phyloP scores from a whole-genome alignment of 176 grass and related monocot genomes.

The Hsuehochloa calcarea region DNA sequence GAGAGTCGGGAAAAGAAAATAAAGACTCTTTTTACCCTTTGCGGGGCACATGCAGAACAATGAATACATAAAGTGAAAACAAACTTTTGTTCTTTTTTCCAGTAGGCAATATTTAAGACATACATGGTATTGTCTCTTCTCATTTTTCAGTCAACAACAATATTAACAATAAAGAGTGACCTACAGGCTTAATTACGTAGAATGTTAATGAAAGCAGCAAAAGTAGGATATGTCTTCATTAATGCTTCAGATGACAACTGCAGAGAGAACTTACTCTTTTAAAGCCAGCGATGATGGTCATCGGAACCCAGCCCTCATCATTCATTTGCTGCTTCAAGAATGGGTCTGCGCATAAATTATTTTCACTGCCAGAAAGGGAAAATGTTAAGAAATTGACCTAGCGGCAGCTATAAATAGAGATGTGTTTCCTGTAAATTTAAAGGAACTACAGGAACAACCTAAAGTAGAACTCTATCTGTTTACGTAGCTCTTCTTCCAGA shows the following conservation, averaged over 20 bases:
- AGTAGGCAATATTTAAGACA: neutral
- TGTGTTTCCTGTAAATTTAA: neutral
- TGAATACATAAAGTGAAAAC: no score
- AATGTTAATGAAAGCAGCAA: neutral
- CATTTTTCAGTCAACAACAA: neutral
- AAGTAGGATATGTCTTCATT: neutral
- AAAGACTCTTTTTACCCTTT: no score
- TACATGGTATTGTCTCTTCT: neutral
- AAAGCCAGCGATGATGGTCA: conserved; percentile 43
- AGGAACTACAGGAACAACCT: conserved; percentile 34
- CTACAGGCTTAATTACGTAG: neutral
- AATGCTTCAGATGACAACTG: neutral
- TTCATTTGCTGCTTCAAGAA: conserved; percentile 41
- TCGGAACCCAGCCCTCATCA: conserved; percentile 46
- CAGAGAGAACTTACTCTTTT: conserved; percentile 22
- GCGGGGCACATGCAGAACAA: no score
- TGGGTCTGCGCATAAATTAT: conserved; percentile 41
- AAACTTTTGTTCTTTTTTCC: no score
- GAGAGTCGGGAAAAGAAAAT: no score
- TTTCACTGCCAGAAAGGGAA: conserved; percentile 8
- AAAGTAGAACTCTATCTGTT: conserved; percentile 69
- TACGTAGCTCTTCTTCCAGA: neutral
- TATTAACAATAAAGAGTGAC: neutral
- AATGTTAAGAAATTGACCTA: neutral
- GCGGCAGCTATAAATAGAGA: neutral